Evolutionary conservation across 768 basidiomycete species (phyloP), one percentile per base, ranked within the genome.

Genomic region (Boletus edulis): DNA sequence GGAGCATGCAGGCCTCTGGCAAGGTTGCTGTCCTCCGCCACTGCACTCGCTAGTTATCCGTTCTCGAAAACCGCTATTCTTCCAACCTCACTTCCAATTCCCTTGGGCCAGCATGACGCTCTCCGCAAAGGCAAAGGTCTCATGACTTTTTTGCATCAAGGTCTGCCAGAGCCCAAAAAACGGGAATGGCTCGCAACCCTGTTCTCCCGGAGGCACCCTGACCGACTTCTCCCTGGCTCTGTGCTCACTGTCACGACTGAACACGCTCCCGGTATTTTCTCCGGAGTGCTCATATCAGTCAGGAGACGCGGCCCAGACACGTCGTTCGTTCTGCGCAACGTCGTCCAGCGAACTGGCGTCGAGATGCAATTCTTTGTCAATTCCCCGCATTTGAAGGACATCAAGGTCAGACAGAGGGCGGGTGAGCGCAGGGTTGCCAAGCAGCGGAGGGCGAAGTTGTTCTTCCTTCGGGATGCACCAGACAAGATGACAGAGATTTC

Each of bases 341-440:
- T 97, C 60, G 81, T 98, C 49, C 89, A 92, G 63, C 81, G 93
- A 59, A 92, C 89, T 13, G 95, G 94, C 13, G 88, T 97, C 38
- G 96, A 98, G 78, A 87, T 92, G 87, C 88, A 87, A 66, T 90
- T 92, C 75, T 94, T 87, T 69, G 84, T 86, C 59, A 85, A 83
- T 65, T 91, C 89, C 49, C 95, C 96, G 29, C 82, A 91, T 67
- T 65, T 98, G 72, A 92, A 91, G 78, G 85, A 89, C 52, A 88
- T 98, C 72, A 85, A 86, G 72, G 75, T 98, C 56, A 74, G 94
- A 55, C 81, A 83, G 72, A 76, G 73, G 60, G 85, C 87, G 52
- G 72, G 73, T 18, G 64, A 61, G n/a, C 67, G 71, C 34, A 72
- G 64, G 58, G 80, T 80, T 6, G 80, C 78, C 56, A 80, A 80